phyloP scores from a whole-genome alignment of 164 flowering plant genomes.

The Santalum album region DNA sequence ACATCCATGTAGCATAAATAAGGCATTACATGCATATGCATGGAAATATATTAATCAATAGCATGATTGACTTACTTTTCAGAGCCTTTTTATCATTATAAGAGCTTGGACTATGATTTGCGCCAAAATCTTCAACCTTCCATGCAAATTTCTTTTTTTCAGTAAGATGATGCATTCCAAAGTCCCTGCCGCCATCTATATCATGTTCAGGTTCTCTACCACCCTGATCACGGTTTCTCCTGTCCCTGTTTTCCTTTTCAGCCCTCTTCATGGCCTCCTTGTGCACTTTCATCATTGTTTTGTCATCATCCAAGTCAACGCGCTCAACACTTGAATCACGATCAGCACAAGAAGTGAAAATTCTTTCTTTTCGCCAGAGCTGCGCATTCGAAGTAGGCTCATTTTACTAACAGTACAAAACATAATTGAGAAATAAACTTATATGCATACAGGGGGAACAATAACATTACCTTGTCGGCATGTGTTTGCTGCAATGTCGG shows the following conservation, averaged over 20 bases:
- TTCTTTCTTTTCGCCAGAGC: slow-evolving; percentile 35
- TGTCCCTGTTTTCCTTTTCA: slow-evolving; percentile 50
- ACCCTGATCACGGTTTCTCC: slow-evolving; percentile 43
- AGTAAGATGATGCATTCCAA: slow-evolving; percentile 21
- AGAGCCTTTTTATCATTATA: slow-evolving; percentile 43
- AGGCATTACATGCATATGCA: not conserved
- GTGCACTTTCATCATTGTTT: slow-evolving; percentile 30
- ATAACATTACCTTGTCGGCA: slow-evolving; percentile 38
- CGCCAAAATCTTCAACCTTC: slow-evolving; percentile 42
- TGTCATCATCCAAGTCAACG: slow-evolving; percentile 53
- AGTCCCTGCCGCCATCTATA: slow-evolving; percentile 21
- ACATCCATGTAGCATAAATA: not conserved
- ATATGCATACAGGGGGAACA: too few relatives aligned
- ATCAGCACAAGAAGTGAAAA: slow-evolving; percentile 33
- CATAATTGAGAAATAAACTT: not conserved
- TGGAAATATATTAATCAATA: not conserved
- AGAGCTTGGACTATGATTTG: slow-evolving; percentile 18
- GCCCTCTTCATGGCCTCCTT: slow-evolving; percentile 45
- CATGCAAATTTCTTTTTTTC: slow-evolving; percentile 42
- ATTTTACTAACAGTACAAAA: not conserved
- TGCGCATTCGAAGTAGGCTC: slow-evolving; percentile 18
- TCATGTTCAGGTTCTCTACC: slow-evolving; percentile 47
- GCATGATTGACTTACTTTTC: slow-evolving; percentile 42
- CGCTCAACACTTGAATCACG: slow-evolving; percentile 48
- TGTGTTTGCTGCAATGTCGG: slow-evolving; percentile 27